Percentiles rank a stretch among this genome's conserved stretches.
Evolutionary conservation across 1,284 basidiomycete species (phyloP).

Genomic region (Sphaerobolus stellatus): DNA sequence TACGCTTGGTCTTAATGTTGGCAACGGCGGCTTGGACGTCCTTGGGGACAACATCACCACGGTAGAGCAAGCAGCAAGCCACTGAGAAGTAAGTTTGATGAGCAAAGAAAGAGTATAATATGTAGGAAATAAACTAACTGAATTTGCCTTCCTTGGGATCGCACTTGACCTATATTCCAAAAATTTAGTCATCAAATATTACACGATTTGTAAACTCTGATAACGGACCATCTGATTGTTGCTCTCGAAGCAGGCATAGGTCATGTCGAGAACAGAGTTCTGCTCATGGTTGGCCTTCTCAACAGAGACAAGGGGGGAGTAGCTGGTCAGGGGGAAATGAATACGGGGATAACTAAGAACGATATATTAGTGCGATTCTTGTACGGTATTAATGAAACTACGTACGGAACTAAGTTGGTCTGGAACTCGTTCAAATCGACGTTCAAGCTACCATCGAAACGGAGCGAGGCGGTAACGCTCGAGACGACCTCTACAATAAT

Average conservation of each 20-base stretch:
- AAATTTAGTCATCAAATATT: neutral
- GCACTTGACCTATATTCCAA: slow-evolving; percentile 39
- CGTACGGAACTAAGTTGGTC: slow-evolving; percentile 58
- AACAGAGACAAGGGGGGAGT: slow-evolving; percentile 62
- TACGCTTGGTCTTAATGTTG: slow-evolving; percentile 61
- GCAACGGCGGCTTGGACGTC: slow-evolving; percentile 62
- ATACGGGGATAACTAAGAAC: slow-evolving; percentile 49
- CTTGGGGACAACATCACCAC: slow-evolving; percentile 64
- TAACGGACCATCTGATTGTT: slow-evolving; percentile 59
- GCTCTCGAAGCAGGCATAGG: slow-evolving; percentile 62
- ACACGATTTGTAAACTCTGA: neutral
- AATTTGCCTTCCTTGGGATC: slow-evolving; percentile 58
- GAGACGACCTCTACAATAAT: slow-evolving; percentile 49
- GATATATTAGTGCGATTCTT: neutral
- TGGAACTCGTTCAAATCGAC: slow-evolving; percentile 72
- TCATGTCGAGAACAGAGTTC: slow-evolving; percentile 67
- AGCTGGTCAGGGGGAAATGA: slow-evolving; percentile 64
- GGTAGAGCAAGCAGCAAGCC: slow-evolving; percentile 48
- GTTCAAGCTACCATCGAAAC: slow-evolving; percentile 65
- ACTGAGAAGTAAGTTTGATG: slow-evolving; percentile 2
- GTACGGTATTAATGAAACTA: slow-evolving; percentile 5
- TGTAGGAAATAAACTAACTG: slow-evolving; percentile 25
- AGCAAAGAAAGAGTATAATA: neutral
- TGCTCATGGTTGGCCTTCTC: slow-evolving; percentile 55
- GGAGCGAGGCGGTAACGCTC: slow-evolving; percentile 61